Percentiles rank a stretch among this genome's conserved stretches.
phyloP scores from a whole-genome alignment of 2,329 filamentous ascomycete genomes.

The Fragosphaeria purpurea region DNA sequence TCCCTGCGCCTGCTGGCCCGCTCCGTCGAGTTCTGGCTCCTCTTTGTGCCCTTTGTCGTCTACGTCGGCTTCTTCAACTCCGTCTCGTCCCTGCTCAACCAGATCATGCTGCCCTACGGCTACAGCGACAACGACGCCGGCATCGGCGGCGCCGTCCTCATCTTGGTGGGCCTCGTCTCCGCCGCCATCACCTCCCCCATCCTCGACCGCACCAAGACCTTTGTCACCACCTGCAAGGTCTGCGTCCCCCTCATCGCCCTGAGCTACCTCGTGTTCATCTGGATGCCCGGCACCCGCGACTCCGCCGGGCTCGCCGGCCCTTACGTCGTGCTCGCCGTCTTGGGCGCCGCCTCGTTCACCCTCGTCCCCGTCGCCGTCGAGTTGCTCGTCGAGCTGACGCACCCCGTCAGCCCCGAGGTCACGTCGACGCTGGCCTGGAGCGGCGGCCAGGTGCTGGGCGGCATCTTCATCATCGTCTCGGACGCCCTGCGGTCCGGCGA shows the following conservation, averaged over 20 bases:
- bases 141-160: constrained; percentile 80
- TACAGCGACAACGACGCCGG: constrained; percentile 78
- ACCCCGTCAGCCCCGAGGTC: constrained; percentile 78
- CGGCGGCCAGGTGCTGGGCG: constrained; percentile 77
- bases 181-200: constrained; percentile 71
- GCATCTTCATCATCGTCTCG: constrained; percentile 72
- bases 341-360: constrained; percentile 72
- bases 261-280: constrained; percentile 70
- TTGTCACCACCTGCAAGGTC: constrained; percentile 61
- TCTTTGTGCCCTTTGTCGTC: constrained; percentile 69
- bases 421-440: constrained; percentile 77
- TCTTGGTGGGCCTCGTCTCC: constrained; percentile 72
- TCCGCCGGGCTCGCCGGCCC: constrained; percentile 48
- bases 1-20: constrained; percentile 44
- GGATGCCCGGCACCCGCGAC: constrained; percentile 56
- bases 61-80: constrained; percentile 95
- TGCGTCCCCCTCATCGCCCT: constrained; percentile 64
- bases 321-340: constrained; percentile 62
- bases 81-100: constrained; percentile 76
- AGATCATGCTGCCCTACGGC: constrained; percentile 78
- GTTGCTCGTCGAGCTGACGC: constrained; percentile 75
- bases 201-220: constrained; percentile 75
- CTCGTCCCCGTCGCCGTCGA: constrained; percentile 80
- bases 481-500: constrained; percentile 56
- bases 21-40: constrained; percentile 67